Base-by-base conservation (phyloP, 2,329 filamentous ascomycete species). In the Hyphodiscus sp. region DNA sequence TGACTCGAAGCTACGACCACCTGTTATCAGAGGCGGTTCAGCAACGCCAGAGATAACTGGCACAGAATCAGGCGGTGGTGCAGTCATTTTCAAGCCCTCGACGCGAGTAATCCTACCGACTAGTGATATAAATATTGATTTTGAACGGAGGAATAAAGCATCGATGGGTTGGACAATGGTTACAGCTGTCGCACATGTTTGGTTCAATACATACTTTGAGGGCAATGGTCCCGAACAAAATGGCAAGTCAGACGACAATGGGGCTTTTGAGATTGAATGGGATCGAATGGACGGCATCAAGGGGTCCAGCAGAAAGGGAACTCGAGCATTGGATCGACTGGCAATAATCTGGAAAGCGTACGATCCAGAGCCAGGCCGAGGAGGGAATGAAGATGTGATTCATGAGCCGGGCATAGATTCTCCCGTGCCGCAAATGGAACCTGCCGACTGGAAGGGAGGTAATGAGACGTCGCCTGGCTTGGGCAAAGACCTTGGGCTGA, bases 141-240 rank as follows among this genome's bases (percentile, higher is more conserved):
- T 96, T 20, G 91, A 97, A 71, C 82, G 90, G 8, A 83, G 91
- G 38, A 95, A 91, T 70, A 87, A 86, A 64, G 83, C 87, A 1
- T 80, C 81, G 4, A 88, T 87, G 63, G 87, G 90, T 1, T 81
- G 89, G 61, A 91, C 89, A 0, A 89, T 97, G 84, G 90, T 96
- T 2, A 96, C 92, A 0, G 85, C 91, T 0, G 85, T 97, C 10
- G 91, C 91, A 0, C 92, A 97, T 65, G 89, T 96, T 16, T 99
- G 94, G 94, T 96, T 96, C 76, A 99, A 99, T 66, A 77, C 85
- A 1, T 97, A 85, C 70, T 97, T 97, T 64, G 94, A 97, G 71
- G 91, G 91, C 45, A 74, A 81, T 19, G 87, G 87, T 0, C 84
- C 86, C 0, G 87, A 91, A 65, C 76, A 83, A 43, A 70, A 74